Evolutionary conservation across 2,329 filamentous ascomycete genomes (phyloP), one percentile per base, ranked within the genome.

Genomic region (Cladophialophora bantiana): DNA sequence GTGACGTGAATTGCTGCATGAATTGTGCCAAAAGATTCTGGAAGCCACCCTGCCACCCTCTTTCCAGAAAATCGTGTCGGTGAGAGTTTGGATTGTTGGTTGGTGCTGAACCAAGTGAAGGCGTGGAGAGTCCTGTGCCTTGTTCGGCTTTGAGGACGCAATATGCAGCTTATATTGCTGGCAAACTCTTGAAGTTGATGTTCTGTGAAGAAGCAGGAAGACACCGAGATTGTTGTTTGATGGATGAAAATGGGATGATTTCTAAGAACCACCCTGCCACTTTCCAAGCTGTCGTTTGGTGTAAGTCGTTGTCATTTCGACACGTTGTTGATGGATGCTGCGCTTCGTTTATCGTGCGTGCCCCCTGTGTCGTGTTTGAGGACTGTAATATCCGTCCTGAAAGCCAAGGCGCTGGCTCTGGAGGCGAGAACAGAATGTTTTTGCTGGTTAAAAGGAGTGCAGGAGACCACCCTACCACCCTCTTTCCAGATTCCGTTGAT

Each of bases 1-100:
- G 5, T 31, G 45, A 26, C 10, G 18, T 26, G 12, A 9, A 50
- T 26, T 26, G 45, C 9, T 26, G 20, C 20, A 26, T 7, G 12
- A 10, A 50, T 26, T 4, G 18, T 31, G 20, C 40, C 13, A 20
- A 50, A 12, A 12, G 20, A 50, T 50, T 50, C 45, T 50, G 45
- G 20, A 50, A 31, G 20, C 45, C 45, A 50, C 45, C 45, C 45
- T 50, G 18, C 45, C 45, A 50, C 45, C 45, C 45, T 50, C 45
- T 50, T 50, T 50, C 45, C 45, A 50, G 45, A 26, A 31, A 12
- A 26, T 50, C 4, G 18, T 13, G 20, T 50, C 18, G 10, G 26
- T 50, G 45, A 50, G 45, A 48, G 7, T 48, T 20, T 10, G 5
- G 4, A 12, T 48, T 18, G n/a, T 48, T 48, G 42, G n/a, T 20